Conservation (phyloP, 805 yeast genomes). For the Candida endomychidarum region DNA sequence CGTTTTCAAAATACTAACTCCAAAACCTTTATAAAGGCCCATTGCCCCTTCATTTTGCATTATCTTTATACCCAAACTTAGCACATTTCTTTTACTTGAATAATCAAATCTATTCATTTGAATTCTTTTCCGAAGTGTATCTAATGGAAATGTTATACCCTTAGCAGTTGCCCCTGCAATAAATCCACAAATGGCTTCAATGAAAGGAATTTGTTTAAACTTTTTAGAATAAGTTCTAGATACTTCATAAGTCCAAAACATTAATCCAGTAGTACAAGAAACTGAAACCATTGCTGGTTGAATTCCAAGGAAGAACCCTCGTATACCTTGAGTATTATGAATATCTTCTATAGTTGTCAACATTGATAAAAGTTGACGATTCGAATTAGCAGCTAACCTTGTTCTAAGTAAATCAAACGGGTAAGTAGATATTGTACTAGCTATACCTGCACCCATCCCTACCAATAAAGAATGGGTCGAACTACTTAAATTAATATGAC, state of each 20-base stretch:
- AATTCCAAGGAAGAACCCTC: conserved; percentile 52
- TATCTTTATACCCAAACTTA: conserved; percentile 30
- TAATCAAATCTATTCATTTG: conserved; percentile 48
- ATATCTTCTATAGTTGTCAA: conserved; percentile 26
- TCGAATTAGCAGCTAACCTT: conserved; percentile 67
- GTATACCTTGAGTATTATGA: conserved; percentile 31
- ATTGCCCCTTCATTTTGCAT: conserved; percentile 54
- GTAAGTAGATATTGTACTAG: conserved; percentile 73
- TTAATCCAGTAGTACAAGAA: conserved; percentile 68
- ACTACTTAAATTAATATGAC: conserved; percentile 25
- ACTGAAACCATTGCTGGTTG: conserved; percentile 58
- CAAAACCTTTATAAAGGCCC: conserved; percentile 75
- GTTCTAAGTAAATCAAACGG: conserved; percentile 93
- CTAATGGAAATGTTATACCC: conserved; percentile 78
- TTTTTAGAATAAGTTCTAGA: conserved; percentile 38
- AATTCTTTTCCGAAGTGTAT: conserved; percentile 72
- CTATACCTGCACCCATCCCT: conserved; percentile 76
- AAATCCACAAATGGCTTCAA: conserved; percentile 65
- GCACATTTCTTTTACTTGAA: not conserved
- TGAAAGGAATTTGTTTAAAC: conserved; percentile 30
- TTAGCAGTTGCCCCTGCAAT: conserved; percentile 78
- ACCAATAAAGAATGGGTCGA: conserved; percentile 50
- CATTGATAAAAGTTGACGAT: conserved; percentile 39
- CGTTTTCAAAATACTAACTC: conserved; percentile 68
- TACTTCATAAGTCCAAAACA: conserved; percentile 68